Base-by-base conservation (phyloP, 1,284 basidiomycete species). In the Trametes pubescens region DNA sequence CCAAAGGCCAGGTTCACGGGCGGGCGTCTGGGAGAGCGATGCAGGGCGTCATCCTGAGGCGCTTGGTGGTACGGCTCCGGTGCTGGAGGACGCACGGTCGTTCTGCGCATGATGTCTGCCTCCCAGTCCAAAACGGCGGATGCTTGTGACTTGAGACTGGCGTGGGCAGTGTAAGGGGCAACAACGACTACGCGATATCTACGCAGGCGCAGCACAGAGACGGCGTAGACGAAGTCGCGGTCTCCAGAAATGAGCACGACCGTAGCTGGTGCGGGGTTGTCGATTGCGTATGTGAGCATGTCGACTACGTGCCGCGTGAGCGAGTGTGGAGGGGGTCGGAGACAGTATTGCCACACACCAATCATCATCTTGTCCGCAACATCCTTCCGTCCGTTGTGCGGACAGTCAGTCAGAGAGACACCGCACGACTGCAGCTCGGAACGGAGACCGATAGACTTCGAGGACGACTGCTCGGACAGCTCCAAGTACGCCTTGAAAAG, bases 221-320 rank as follows among this genome's bases (percentile, higher is more conserved):
- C 75, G 18, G 83, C 82, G 72, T 87, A 88, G 0, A 84, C 82
- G 72, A 87, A 89, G 71, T 87, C 86, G 48, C 84, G 77, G 72
- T 88, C 86, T 14, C 83, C 84, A 2, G 85, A 82, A 57, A 89
- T 84, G 34, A 88, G 73, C 47, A 88, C 72, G 51, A 87, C 77
- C 5, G 86, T 86, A 40, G 79, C 78, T 1, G 84, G 82, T 3
- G 80, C 61, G 13, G 82, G 79, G 61, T 83, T 82, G 75, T 89
- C 87, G 61, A 87, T 82, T 2, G 84, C 86, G 72, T 83, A 83
- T 1, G 82, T 78, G 60, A 89, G 74, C 82, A 89, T 87, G 68
- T 89, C 87, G 32, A 85, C 86, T 87, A 62, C 14, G 4, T 2
- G 40, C 40, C 18, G 43, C 38, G 38, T 55, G 37, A 49, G 49